Percentiles rank a stretch among this genome's conserved stretches.
phyloP scores from a whole-genome alignment of 176 grass and related monocot species.

The Oryza rufipogon region DNA sequence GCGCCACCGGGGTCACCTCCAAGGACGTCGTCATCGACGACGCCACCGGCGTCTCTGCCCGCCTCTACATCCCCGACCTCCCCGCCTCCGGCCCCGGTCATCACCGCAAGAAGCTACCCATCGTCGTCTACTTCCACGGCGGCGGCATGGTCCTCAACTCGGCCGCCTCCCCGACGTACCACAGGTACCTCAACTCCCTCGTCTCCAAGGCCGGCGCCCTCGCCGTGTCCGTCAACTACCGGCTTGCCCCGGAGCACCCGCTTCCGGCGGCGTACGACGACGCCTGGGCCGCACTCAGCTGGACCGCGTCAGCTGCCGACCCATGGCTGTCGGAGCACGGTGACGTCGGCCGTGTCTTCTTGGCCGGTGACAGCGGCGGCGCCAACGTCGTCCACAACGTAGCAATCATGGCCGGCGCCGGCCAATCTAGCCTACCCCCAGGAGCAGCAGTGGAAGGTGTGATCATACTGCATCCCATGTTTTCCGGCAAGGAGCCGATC shows the following conservation, averaged over 20 bases:
- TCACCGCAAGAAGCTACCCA: conserved; percentile 38
- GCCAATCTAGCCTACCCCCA: background rate
- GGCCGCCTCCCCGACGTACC: conserved; percentile 37
- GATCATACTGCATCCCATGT: conserved; percentile 61
- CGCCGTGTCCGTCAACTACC: conserved; percentile 62
- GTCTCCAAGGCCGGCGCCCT: conserved; percentile 43
- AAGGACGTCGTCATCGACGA: conserved; percentile 61
- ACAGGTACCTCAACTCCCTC: conserved; percentile 44
- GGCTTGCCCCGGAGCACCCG: conserved; percentile 66
- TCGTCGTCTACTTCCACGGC: conserved; percentile 69
- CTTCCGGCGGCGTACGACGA: conserved; percentile 61
- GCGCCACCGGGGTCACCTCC: conserved; percentile 47
- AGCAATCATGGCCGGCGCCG: conserved; percentile 15
- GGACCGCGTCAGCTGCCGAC: conserved; percentile 44
- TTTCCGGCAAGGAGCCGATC: conserved; percentile 11
- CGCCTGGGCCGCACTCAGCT: conserved; percentile 44
- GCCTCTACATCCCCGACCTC: conserved; percentile 56
- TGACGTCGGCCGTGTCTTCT: conserved; percentile 41
- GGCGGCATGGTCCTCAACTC: conserved; percentile 47
- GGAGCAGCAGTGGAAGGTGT: conserved; percentile 31
- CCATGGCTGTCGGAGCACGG: conserved; percentile 52
- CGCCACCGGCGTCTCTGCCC: conserved; percentile 37
- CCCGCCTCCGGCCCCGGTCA: background rate
- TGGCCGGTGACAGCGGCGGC: conserved; percentile 59
- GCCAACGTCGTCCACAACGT: conserved; percentile 57